Conservation (phyloP, 179 eudicot species). For the Patellifolia procumbens region DNA sequence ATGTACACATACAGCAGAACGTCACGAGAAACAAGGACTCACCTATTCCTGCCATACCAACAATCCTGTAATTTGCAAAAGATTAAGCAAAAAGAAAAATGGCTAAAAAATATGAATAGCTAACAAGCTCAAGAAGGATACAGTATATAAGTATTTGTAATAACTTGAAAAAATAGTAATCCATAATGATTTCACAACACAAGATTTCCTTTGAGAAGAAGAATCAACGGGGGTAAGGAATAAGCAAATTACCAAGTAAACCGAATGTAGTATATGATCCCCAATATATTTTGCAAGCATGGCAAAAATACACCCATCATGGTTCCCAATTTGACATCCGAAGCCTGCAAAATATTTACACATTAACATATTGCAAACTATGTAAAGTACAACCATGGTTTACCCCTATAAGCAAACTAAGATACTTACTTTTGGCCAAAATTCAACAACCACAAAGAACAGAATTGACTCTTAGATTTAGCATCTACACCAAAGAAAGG, state of each 20-base stretch:
- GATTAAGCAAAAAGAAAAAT: conserved; percentile 5
- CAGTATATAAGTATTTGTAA: not conserved
- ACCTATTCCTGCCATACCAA: conserved; percentile 98
- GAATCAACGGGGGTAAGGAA: conserved; percentile 1
- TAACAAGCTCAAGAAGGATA: conserved; percentile 6
- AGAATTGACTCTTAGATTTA: not conserved
- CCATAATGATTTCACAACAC: not conserved
- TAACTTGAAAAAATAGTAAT: not conserved
- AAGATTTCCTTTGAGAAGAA: not conserved
- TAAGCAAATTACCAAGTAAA: conserved; percentile 70
- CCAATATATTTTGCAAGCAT: conserved; percentile 92
- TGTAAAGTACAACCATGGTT: not conserved
- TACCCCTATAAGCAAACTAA: not conserved
- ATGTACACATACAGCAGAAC: conserved; percentile 90
- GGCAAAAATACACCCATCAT: conserved; percentile 98
- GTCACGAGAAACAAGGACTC: conserved; percentile 75
- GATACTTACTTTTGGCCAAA: not conserved
- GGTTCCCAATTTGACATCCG: conserved; percentile 71
- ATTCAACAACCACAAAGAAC: not conserved
- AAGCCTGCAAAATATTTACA: conserved; percentile 44
- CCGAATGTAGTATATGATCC: conserved; percentile 92
- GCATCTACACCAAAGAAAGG: not conserved
- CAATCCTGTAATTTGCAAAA: conserved; percentile 70
- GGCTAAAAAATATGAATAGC: conserved; percentile 3
- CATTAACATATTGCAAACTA: conserved; percentile 13